Base-by-base conservation (phyloP, 768 basidiomycete species). In the Pulveroboletus sp. region DNA sequence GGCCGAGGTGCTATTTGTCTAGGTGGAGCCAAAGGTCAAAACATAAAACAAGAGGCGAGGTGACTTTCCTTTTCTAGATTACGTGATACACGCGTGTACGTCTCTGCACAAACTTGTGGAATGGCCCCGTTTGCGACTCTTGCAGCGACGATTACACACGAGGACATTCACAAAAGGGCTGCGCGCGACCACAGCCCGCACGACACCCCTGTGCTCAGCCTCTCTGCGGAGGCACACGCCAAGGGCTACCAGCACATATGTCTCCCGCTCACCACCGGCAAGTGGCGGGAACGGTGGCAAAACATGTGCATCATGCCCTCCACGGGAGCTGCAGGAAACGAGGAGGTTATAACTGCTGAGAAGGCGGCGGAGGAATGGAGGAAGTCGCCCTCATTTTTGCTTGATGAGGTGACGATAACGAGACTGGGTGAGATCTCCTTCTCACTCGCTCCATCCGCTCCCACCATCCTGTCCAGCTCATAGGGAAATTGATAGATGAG, bases 271-370 rank as follows among this genome's bases (percentile, higher is more conserved):
- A 93, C 94, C 20, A 95, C 87, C 47, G 76, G 77, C 16, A 79
- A 78, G 39, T 99, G 97, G 97, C 82, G 80, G 59, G 75, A 80
- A 53, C 75, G 97, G 47, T 99, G 97, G 95, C 76, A 79, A 55
- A 73, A 82, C 45, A 91, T 98, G 81, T 99, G 97, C 69, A 72
- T 92, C 53, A 67, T 88, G 48, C 75, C 81, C 2, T 67, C 74
- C 13, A 70, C 72, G n/a, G 63, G 61, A 32, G 59, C 53, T 33
- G 67, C 47, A 60, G 64, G 52, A 49, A 72, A 58, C 55, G 71
- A 55, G 67, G 72, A 40, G 67, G 77, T 52, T 66, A 64, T 69
- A 47, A 70, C 61, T 29, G 74, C 77, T 10, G 83, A 86, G 60
- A 74, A 72, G 61, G 75, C 72, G 31, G 91, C 93, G 2, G 97